Evolutionary conservation across 2,329 filamentous ascomycete species (phyloP).

Genomic region (Trichoderma hamatum): DNA sequence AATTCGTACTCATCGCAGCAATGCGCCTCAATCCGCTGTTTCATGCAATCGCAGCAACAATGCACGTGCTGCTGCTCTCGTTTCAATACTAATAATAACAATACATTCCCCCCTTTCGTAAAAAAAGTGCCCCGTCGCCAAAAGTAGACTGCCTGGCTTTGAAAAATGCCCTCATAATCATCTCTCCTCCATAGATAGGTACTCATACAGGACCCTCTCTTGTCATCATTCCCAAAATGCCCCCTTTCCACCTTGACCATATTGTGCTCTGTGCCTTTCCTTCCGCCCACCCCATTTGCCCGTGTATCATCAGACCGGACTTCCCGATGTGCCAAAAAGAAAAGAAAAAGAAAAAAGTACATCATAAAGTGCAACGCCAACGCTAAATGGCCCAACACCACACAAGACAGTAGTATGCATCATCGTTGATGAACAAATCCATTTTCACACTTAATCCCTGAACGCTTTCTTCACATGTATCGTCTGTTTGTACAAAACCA

Average conservation of each 20-base stretch:
- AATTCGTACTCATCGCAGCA: background rate
- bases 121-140: background rate
- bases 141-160: background rate
- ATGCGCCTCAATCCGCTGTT: slow-evolving; percentile 18
- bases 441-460: slow-evolving; percentile 8
- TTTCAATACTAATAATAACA: background rate
- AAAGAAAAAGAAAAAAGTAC: background rate
- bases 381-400: slow-evolving; percentile 25
- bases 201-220: background rate
- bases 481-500: slow-evolving; percentile 21
- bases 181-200: background rate
- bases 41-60: slow-evolving; percentile 13
- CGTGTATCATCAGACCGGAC: slow-evolving; percentile 13
- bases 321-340: background rate
- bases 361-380: slow-evolving; percentile 8
- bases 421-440: slow-evolving; percentile 18
- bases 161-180: slow-evolving; percentile 3
- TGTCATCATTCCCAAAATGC: background rate
- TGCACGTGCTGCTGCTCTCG: background rate
- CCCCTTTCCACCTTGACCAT: background rate
- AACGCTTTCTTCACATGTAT: slow-evolving; percentile 11
- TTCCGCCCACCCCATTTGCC: background rate
- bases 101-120: background rate
- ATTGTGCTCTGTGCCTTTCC: background rate
- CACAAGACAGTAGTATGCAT: slow-evolving; percentile 27